A percentile compares a stretch with the other conserved stretches of the same genome.
phyloP scores from a whole-genome alignment of 805 yeast species.

The Hanseniaspora valbyensis region DNA sequence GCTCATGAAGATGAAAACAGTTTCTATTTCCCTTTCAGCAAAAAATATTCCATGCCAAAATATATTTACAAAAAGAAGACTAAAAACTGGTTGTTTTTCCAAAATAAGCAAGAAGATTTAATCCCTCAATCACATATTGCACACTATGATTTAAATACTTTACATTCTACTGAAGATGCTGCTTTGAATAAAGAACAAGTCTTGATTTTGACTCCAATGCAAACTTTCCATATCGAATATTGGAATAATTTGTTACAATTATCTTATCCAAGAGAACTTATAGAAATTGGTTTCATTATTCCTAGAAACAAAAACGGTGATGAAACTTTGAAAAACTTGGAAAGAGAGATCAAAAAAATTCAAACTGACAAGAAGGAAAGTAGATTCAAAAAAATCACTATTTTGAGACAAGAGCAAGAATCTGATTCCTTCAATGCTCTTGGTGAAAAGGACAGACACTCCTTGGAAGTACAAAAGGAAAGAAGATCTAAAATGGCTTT shows the following conservation, averaged over 20 bases:
- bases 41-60: conserved; percentile 32
- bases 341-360: conserved; percentile 58
- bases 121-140: conserved; percentile 64
- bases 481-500: conserved; percentile 85
- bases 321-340: conserved; percentile 57
- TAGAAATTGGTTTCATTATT: conserved; percentile 83
- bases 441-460: conserved; percentile 82
- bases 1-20: conserved; percentile 30
- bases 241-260: conserved; percentile 74
- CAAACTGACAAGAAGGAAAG: conserved; percentile 54
- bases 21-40: conserved; percentile 29
- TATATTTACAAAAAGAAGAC: conserved; percentile 37
- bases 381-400: conserved; percentile 73
- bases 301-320: conserved; percentile 82
- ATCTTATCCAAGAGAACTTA: conserved; percentile 70
- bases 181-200: conserved; percentile 70
- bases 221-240: conserved; percentile 71
- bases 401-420: conserved; percentile 67
- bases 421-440: conserved; percentile 64
- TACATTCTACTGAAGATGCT: conserved; percentile 62
- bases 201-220: conserved; percentile 80
- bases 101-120: conserved; percentile 42
- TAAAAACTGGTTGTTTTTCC: conserved; percentile 36
- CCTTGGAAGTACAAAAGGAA: conserved; percentile 71
- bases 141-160: conserved; percentile 72